Base-by-base conservation (phyloP, 495 filamentous ascomycete species). In the Aeminium ludgeri region DNA sequence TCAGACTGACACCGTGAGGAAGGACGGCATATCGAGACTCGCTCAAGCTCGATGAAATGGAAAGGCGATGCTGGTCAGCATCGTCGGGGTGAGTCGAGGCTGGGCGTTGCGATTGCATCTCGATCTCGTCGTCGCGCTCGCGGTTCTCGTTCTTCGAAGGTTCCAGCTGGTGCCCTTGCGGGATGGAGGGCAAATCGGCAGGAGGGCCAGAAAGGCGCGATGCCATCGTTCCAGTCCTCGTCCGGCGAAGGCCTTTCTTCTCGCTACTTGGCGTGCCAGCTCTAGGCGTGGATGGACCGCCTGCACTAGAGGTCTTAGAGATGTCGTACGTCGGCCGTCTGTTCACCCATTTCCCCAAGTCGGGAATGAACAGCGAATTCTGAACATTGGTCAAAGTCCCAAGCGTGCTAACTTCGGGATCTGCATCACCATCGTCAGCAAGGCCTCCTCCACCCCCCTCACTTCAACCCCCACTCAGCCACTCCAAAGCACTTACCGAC, bases 241-340 rank as follows among this genome's bases (percentile, higher is more conserved):
- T 13, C 18, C 36, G 36, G 8, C 23, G 4, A 25, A 25, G 23
- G 3, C 18, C 2, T 2, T 12, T 28, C 16, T 17, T 38, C 31
- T 33, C 31, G 6, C 13, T 4, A 7, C 11, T 20, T 4, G 23
- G 23, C 23, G 23, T 25, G 8, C 23, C 23, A 25, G 23, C 4
- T 25, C 8, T 25, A 4, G 23, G 8, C 23, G 23, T 25, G 8
- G 23, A 8, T 8, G 23, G 23, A 8, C 23, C 23, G 8, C 23
- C 30, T n/a, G 43, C 48, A 29, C 20, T 43, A 3, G 61, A 61
- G 0, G 59, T 59, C 15, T 66, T 67, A 1, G 78, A 72, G n/a
- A 85, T 64, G 20, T 68, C 73, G 49, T 83, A 86, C 1, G 80
- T 83, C 19, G 80, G 80, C 46, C 69, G 64, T 18, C 80, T 69